Evolutionary conservation across 1,284 basidiomycete species (phyloP).

Genomic region (Pseudomicrostroma phylloplanum): DNA sequence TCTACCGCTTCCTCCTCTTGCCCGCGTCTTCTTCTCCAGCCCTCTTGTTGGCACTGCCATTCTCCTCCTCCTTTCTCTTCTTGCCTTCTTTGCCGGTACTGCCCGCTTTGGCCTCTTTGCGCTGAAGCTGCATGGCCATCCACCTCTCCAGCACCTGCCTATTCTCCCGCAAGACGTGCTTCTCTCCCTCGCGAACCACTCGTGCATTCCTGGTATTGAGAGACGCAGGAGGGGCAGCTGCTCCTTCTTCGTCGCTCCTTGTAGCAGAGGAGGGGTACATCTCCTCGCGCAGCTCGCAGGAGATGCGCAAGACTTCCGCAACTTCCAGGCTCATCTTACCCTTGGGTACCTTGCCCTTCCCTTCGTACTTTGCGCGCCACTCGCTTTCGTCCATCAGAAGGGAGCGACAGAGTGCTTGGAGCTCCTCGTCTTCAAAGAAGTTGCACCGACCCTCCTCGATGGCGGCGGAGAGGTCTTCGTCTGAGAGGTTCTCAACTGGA

Average conservation of each 20-base stretch:
- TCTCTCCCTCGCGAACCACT: constrained; percentile 66
- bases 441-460: constrained; percentile 57
- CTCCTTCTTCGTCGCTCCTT: constrained; percentile 55
- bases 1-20: neutral
- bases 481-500: constrained; percentile 54
- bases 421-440: constrained; percentile 58
- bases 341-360: constrained; percentile 73
- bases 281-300: constrained; percentile 18
- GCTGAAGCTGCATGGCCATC: neutral
- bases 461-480: constrained; percentile 66
- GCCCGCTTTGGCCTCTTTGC: neutral
- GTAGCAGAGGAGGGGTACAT: constrained; percentile 19
- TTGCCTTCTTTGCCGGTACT: neutral
- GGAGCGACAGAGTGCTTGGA: constrained; percentile 68
- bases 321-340: constrained; percentile 12
- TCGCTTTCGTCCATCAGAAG: constrained; percentile 61
- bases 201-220: constrained; percentile 58
- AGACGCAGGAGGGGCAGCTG: constrained; percentile 6
- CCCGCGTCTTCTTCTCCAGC: neutral
- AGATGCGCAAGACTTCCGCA: constrained; percentile 19
- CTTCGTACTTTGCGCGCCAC: constrained; percentile 60
- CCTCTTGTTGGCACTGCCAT: neutral
- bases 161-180: constrained; percentile 21
- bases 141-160: neutral
- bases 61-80: neutral